Conservation (phyloP, 176 grass and related monocot species). For the Aegilops longissima region DNA sequence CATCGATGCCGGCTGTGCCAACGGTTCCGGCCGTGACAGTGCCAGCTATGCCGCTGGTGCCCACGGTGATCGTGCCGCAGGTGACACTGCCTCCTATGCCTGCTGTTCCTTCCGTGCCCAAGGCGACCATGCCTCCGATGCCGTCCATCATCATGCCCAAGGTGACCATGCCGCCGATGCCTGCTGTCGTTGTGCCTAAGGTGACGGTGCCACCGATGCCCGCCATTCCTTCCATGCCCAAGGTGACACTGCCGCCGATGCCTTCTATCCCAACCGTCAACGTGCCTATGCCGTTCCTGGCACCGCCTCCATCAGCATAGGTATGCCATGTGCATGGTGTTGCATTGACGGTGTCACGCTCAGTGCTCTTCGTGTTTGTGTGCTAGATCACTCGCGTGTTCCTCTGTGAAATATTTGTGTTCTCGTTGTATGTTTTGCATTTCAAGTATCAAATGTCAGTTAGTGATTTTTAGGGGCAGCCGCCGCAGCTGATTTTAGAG, state of each 20-base stretch:
- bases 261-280: slow-evolving; percentile 11
- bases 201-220: neutral
- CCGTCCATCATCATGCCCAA: neutral
- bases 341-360: neutral
- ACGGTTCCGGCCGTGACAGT: neutral
- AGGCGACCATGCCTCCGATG: neutral
- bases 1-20: neutral
- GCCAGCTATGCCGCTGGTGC: neutral
- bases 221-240: neutral
- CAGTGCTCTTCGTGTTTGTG: neutral
- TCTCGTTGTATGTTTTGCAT: neutral
- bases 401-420: neutral
- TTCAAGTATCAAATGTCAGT: neutral
- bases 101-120: neutral
- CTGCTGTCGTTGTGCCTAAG: neutral
- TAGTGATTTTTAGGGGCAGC: neutral
- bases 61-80: neutral
- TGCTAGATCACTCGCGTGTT: neutral
- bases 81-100: neutral
- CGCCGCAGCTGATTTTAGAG: too few relatives aligned
- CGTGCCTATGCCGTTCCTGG: slow-evolving; percentile 9
- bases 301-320: slow-evolving; percentile 21
- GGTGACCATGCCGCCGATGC: neutral
- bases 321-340: too few relatives aligned
- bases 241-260: neutral